Conservation (phyloP, 345 rosid species). For the Trapa incisa region DNA sequence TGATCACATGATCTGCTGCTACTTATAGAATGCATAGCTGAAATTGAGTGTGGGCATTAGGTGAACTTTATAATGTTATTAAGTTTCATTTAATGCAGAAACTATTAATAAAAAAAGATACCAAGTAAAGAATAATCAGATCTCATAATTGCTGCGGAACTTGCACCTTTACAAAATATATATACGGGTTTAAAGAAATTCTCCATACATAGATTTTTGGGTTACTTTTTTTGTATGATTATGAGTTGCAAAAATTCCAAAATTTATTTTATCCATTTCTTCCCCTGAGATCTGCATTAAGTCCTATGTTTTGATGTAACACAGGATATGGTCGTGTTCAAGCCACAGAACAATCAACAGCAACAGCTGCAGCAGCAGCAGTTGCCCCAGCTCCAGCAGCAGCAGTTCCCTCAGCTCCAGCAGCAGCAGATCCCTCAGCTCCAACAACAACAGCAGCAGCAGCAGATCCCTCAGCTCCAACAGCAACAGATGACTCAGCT, state of each 20-base stretch:
- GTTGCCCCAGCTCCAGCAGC: no score
- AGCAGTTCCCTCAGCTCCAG: no score
- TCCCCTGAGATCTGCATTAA: background rate
- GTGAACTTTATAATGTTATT: no score
- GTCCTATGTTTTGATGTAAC: background rate
- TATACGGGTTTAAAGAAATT: background rate
- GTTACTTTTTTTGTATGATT: no score
- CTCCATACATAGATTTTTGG: background rate
- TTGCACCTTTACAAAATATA: background rate
- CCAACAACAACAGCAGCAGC: no score
- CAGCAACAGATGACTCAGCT: no score
- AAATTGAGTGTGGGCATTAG: background rate
- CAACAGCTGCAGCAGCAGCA: constrained; percentile 27
- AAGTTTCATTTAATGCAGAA: no score
- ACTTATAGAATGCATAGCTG: background rate
- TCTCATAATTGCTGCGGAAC: background rate
- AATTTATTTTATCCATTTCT: background rate
- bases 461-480: no score
- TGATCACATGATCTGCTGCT: background rate
- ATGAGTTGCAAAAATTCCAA: no score
- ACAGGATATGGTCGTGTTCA: constrained; percentile 95
- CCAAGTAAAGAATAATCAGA: background rate
- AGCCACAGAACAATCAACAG: constrained; percentile 76
- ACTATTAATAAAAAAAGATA: no score
- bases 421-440: no score